phyloP scores from a whole-genome alignment of 140 eudicot species.

The Oenanthe javanica region DNA sequence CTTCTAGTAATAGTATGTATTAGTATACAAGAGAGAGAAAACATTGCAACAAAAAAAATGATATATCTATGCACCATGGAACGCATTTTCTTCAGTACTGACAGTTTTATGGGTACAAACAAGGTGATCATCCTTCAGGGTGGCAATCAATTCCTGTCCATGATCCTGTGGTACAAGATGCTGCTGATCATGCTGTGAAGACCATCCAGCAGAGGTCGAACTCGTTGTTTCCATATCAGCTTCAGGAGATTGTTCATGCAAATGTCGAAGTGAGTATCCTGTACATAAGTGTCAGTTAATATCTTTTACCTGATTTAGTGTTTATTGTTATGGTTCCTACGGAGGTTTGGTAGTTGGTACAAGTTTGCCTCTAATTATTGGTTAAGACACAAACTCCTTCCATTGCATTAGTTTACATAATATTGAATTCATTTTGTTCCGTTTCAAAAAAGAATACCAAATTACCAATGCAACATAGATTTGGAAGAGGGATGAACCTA shows the following conservation, averaged over 20 bases:
- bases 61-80: not conserved
- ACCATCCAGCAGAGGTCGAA: slow-evolving; percentile 84
- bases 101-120: not conserved
- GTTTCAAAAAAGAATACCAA: too few relatives aligned
- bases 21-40: not conserved
- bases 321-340: not conserved
- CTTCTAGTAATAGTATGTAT: not conserved
- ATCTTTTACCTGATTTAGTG: not conserved
- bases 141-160: slow-evolving; percentile 70
- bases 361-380: not conserved
- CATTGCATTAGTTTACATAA: not conserved
- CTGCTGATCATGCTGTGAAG: slow-evolving; percentile 74
- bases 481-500: not conserved
- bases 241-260: not conserved
- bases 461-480: not conserved
- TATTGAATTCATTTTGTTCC: too few relatives aligned
- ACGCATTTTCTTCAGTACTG: not conserved
- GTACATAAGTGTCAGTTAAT: not conserved
- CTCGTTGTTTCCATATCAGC: slow-evolving; percentile 63
- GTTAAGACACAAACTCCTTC: not conserved
- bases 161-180: slow-evolving; percentile 80
- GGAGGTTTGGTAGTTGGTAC: slow-evolving; percentile 19
- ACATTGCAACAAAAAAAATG: not conserved
- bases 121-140: slow-evolving; percentile 46
- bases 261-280: slow-evolving; percentile 5